Conservation (phyloP, 2,329 filamentous ascomycete genomes). For the Xylariaceae sp. region DNA sequence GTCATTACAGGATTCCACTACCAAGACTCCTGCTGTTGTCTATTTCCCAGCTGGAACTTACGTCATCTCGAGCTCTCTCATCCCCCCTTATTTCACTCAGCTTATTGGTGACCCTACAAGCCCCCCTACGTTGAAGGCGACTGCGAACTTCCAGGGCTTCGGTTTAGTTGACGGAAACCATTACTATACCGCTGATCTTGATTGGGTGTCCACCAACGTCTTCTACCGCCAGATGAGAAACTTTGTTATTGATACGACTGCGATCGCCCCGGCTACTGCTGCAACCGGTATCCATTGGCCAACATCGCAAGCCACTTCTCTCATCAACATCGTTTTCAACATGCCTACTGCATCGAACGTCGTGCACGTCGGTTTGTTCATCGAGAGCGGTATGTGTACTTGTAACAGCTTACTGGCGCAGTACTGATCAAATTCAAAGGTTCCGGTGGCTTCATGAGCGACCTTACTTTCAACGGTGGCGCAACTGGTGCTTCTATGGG, state of each 20-base stretch:
- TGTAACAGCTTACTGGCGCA: not conserved
- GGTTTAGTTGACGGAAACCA: conserved; percentile 56
- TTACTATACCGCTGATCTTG: conserved; percentile 39
- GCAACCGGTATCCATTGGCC: conserved; percentile 57
- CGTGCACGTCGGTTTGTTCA: conserved; percentile 32
- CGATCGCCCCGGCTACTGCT: conserved; percentile 27
- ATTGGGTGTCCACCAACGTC: conserved; percentile 50
- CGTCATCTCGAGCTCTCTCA: conserved; percentile 51
- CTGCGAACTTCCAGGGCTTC: conserved; percentile 48
- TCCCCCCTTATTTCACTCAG: conserved; percentile 61
- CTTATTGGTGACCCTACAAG: conserved; percentile 57
- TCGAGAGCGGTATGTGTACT: conserved; percentile 29
- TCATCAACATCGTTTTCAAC: conserved; percentile 49
- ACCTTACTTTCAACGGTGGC: conserved; percentile 69
- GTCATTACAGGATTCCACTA: conserved; percentile 35
- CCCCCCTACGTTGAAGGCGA: conserved; percentile 51
- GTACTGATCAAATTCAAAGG: not conserved
- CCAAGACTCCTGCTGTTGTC: conserved; percentile 39
- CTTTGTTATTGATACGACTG: conserved; percentile 53
- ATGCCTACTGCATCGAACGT: conserved; percentile 34
- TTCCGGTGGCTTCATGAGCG: conserved; percentile 60
- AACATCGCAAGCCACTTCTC: conserved; percentile 53
- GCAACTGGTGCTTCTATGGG: conserved; percentile 62
- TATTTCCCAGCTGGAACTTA: conserved; percentile 51
- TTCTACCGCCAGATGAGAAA: conserved; percentile 65